A percentile compares a stretch with the other conserved stretches of the same genome.
Evolutionary conservation across 495 filamentous ascomycete species (phyloP).

Genomic region (Xylaria palmicola): DNA sequence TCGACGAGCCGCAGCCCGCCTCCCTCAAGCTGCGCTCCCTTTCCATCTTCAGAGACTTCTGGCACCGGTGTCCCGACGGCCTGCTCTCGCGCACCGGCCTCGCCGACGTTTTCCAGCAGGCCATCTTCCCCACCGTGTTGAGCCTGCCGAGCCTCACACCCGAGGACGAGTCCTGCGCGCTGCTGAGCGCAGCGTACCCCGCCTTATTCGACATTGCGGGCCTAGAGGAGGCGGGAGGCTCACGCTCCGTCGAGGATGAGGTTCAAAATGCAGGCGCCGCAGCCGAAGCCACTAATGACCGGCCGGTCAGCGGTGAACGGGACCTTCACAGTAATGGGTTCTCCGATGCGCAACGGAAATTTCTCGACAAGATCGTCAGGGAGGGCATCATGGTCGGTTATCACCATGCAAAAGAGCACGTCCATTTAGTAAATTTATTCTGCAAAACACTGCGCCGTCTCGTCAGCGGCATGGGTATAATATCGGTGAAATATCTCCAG

Average conservation of each 20-base stretch:
- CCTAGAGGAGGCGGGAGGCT: constrained; percentile 41
- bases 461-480: constrained; percentile 61
- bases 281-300: neutral
- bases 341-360: constrained; percentile 28
- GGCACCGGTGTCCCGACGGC: constrained; percentile 54
- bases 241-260: neutral
- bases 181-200: constrained; percentile 66
- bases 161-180: constrained; percentile 61
- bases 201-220: constrained; percentile 60
- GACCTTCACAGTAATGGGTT: constrained; percentile 1
- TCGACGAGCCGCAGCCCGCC: constrained; percentile 63
- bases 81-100: constrained; percentile 73
- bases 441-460: constrained; percentile 55
- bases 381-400: constrained; percentile 56
- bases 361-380: constrained; percentile 55
- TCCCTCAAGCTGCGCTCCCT: constrained; percentile 55
- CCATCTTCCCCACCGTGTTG: constrained; percentile 68
- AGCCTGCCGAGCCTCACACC: constrained; percentile 80
- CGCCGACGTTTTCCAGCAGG: constrained; percentile 73
- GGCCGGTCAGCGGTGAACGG: neutral
- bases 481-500: constrained; percentile 73
- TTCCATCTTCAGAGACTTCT: constrained; percentile 56
- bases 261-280: neutral
- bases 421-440: constrained; percentile 54
- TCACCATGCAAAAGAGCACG: constrained; percentile 51